Evolutionary conservation across 176 grass and related monocot species (phyloP), one percentile per base, ranked within the genome.

Genomic region (Secale cereale): DNA sequence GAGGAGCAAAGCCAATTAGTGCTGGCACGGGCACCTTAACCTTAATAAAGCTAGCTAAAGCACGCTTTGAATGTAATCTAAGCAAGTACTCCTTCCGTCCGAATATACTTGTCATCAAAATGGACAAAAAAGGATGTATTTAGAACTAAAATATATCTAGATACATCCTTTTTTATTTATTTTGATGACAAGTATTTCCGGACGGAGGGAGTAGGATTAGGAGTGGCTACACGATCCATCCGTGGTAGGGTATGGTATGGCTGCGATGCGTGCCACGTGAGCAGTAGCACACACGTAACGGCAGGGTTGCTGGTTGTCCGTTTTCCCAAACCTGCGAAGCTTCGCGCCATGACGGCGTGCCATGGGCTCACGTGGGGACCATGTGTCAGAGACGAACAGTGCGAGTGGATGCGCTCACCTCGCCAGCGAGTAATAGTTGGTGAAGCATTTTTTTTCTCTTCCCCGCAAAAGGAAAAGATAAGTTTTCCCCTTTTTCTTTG

Each of bases 21-120:
- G 25, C 22, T 71, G n/a, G n/a, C n/a, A n/a, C n/a, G n/a, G 3
- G 29, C 11, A 57, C 52, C 88, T 86, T 57, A 76, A 74, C 71
- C 88, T 86, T 73, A 76, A 57, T 78, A 86, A 90, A 90, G 88
- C 79, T 59, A 83, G 65, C 13, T 56, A 83, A 78, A 83, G 74
- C 33, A 68, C 57, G 5, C 76, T 29, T 72, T 66, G 74, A 74
- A 86, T 83, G 20, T 86, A 74, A 74, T 86, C 57, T 90, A 86
- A 83, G 70, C 83, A 35, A 72, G 40, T 59, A 85, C n/a, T n/a
- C n/a, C n/a, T n/a, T n/a, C n/a, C n/a, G n/a, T n/a, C n/a, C n/a
- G n/a, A n/a, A n/a, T n/a, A n/a, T n/a, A n/a, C n/a, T n/a, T n/a
- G n/a, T n/a, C n/a, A n/a, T n/a, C n/a, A n/a, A n/a, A n/a, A n/a